Evolutionary conservation across 1,284 basidiomycete species (phyloP).

Genomic region (Microbotryum violaceum): DNA sequence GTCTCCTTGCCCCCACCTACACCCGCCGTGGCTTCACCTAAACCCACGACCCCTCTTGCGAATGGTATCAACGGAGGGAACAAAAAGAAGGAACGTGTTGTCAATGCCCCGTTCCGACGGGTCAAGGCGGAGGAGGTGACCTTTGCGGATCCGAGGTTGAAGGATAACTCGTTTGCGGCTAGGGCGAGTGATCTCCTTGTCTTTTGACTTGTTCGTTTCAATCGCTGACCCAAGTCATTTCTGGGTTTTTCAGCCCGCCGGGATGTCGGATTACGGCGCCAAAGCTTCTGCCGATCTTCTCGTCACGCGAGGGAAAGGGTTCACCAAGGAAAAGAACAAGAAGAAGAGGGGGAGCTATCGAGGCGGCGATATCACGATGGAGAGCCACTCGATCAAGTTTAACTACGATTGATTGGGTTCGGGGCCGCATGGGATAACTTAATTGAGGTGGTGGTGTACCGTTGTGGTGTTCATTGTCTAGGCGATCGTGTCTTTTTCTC

Average conservation of each 20-base stretch:
- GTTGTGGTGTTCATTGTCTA: no score
- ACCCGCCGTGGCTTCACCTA: slow-evolving; percentile 6
- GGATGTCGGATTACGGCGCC: slow-evolving; percentile 75
- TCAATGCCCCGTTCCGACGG: slow-evolving; percentile 63
- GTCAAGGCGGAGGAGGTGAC: slow-evolving; percentile 62
- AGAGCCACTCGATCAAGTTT: slow-evolving; percentile 33
- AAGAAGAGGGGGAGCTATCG: slow-evolving; percentile 71
- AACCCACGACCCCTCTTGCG: neutral
- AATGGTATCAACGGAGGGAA: slow-evolving; percentile 20
- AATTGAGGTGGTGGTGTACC: no score
- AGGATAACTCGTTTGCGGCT: slow-evolving; percentile 74
- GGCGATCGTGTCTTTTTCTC: no score
- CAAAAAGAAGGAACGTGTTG: slow-evolving; percentile 33
- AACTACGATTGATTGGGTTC: no score
- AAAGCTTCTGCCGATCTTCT: slow-evolving; percentile 78
- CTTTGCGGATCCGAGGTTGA: slow-evolving; percentile 54
- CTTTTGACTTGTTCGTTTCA: neutral
- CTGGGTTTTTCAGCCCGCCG: slow-evolving; percentile 47
- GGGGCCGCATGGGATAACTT: no score
- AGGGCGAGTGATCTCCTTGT: slow-evolving; percentile 50
- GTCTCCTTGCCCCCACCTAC: slow-evolving; percentile 18
- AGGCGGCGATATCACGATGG: slow-evolving; percentile 82
- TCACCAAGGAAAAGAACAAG: slow-evolving; percentile 99
- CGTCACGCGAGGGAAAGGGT: slow-evolving; percentile 85
- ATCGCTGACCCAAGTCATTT: neutral